Conservation (phyloP, 2,329 filamentous ascomycete species). For the Diaporthe longicolla region DNA sequence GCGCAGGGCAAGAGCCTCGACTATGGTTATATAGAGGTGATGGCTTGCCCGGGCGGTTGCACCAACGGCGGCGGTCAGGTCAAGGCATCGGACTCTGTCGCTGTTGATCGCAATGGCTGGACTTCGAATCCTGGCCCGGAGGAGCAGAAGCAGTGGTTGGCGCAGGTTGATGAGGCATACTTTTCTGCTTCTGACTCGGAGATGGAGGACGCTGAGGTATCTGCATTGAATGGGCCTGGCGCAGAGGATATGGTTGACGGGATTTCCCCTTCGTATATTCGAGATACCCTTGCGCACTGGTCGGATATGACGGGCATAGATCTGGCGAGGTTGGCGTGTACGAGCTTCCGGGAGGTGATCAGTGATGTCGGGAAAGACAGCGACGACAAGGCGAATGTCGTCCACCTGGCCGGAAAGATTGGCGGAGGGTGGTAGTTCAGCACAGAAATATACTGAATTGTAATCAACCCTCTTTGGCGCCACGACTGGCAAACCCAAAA, state of each 20-base stretch:
- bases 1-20: conserved; percentile 70
- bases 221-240: conserved; percentile 47
- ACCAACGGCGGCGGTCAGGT: conserved; percentile 98
- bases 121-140: conserved; percentile 75
- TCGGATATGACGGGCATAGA: conserved; percentile 77
- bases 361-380: conserved; percentile 91
- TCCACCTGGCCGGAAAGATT: conserved; percentile 89
- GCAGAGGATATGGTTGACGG: conserved; percentile 68
- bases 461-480: conserved; percentile 64
- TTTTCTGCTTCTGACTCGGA: conserved; percentile 79
- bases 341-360: conserved; percentile 91
- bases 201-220: conserved; percentile 46
- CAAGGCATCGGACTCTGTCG: conserved; percentile 84
- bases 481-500: conserved; percentile 80
- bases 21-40: conserved; percentile 96
- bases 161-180: conserved; percentile 89
- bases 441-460: conserved; percentile 46
- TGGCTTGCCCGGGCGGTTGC: conserved; percentile 99
- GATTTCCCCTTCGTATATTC: conserved; percentile 76
- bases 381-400: conserved; percentile 83
- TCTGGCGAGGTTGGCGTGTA: conserved; percentile 81
- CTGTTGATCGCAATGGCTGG: conserved; percentile 64
- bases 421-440: conserved; percentile 88
- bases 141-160: conserved; percentile 89
- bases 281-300: conserved; percentile 83